Conservation (phyloP, 345 rosid species). For the Eucalyptus albens region DNA sequence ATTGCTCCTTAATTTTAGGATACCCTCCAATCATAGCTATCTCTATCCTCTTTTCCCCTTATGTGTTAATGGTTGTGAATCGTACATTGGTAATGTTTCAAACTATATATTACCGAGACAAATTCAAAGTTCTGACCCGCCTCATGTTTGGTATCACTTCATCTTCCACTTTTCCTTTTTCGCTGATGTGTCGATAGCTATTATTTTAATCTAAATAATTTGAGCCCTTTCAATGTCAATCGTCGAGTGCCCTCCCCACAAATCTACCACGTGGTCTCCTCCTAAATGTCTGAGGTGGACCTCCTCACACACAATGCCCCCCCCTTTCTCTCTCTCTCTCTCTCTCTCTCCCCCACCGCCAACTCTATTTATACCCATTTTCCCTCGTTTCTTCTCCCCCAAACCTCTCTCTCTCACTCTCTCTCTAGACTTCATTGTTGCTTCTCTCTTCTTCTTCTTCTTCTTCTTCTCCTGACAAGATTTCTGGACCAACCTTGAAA, state of each 20-base stretch:
- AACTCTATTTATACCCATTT: not conserved
- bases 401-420: not conserved
- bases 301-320: not conserved
- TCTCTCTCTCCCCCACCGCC: slow-evolving; percentile 6
- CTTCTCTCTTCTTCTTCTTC: not conserved
- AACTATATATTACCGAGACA: not conserved
- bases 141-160: not conserved
- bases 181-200: not conserved
- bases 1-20: slow-evolving; percentile 6
- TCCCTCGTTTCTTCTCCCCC: not conserved
- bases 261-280: slow-evolving; percentile 29
- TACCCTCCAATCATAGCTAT: not conserved
- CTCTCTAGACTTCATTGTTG: not conserved
- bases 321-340: not conserved
- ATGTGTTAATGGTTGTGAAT: not conserved
- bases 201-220: not conserved
- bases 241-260: slow-evolving; percentile 10
- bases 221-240: not conserved
- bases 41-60: not conserved
- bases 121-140: not conserved
- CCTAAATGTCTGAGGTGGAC: slow-evolving; percentile 32
- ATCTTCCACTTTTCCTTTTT: not conserved
- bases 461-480: not conserved
- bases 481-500: not conserved
- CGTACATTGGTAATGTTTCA: not conserved